Evolutionary conservation across 148 eudicot species (phyloP).

Genomic region (Cornus kousa): DNA sequence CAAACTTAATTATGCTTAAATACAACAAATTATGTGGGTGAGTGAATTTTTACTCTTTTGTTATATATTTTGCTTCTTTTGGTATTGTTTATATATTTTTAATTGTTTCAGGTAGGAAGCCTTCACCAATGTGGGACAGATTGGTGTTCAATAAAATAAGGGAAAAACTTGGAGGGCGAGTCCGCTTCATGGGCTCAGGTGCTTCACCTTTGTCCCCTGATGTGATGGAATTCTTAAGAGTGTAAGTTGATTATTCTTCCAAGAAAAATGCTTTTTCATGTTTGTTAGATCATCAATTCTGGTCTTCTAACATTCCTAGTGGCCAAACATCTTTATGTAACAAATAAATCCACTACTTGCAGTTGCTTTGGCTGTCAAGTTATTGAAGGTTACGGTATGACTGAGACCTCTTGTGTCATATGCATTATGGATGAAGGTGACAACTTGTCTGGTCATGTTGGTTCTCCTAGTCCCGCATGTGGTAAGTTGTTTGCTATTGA

Average conservation of each 20-base stretch:
- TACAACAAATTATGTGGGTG: neutral
- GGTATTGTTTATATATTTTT: neutral
- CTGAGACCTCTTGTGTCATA: constrained; percentile 93
- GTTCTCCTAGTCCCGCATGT: constrained; percentile 91
- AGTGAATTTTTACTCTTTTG: neutral
- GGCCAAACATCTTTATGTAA: neutral
- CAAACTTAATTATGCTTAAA: neutral
- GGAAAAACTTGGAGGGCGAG: constrained; percentile 91
- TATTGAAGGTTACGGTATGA: constrained; percentile 95
- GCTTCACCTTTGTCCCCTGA: constrained; percentile 96
- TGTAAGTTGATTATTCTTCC: constrained; percentile 52
- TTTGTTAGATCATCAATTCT: neutral
- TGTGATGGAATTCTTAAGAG: constrained; percentile 79
- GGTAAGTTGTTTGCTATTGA: constrained; percentile 47
- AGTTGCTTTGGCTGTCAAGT: constrained; percentile 94
- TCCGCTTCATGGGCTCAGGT: constrained; percentile 84
- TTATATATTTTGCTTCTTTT: neutral
- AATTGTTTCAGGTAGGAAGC: constrained; percentile 52
- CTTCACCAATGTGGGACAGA: constrained; percentile 91
- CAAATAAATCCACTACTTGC: constrained; percentile 13
- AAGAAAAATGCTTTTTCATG: neutral
- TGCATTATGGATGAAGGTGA: constrained; percentile 74
- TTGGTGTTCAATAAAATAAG: constrained; percentile 93
- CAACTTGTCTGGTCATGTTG: constrained; percentile 84
- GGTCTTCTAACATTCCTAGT: neutral